Conservation (phyloP, 148 eudicot species). For the Chenopodium album region DNA sequence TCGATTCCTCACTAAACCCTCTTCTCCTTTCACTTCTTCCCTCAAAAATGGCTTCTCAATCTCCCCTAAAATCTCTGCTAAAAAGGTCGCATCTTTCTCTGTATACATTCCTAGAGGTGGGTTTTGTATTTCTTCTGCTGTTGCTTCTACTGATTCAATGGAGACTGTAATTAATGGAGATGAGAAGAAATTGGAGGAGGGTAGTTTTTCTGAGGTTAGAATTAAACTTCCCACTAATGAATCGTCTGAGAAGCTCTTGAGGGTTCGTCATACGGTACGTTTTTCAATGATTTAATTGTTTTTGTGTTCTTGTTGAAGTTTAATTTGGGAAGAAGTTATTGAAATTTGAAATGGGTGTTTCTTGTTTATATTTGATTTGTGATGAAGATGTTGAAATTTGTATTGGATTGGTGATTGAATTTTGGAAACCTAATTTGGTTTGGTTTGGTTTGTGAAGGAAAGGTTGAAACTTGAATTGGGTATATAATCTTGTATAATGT, state of each 20-base stretch:
- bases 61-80: constrained; percentile 7
- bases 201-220: constrained; percentile 22
- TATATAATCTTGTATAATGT: background rate
- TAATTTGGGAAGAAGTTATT: background rate
- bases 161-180: constrained; percentile 17
- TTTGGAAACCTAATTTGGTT: background rate
- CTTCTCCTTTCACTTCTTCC: constrained; percentile 20
- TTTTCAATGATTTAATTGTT: background rate
- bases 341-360: background rate
- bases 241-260: constrained; percentile 61
- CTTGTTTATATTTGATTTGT: background rate
- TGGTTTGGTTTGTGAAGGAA: background rate
- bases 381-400: background rate
- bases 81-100: constrained; percentile 21
- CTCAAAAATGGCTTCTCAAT: constrained; percentile 28
- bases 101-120: constrained; percentile 25
- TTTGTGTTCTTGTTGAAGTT: background rate
- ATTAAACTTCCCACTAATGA: constrained; percentile 79
- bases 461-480: constrained; percentile 1
- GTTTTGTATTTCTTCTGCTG: constrained; percentile 38
- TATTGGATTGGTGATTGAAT: background rate
- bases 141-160: constrained; percentile 38
- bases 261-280: constrained; percentile 85
- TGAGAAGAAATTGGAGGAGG: constrained; percentile 31
- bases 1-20: constrained; percentile 34